Base-by-base conservation (phyloP, 495 filamentous ascomycete genomes). In the Acidomyces sp. region DNA sequence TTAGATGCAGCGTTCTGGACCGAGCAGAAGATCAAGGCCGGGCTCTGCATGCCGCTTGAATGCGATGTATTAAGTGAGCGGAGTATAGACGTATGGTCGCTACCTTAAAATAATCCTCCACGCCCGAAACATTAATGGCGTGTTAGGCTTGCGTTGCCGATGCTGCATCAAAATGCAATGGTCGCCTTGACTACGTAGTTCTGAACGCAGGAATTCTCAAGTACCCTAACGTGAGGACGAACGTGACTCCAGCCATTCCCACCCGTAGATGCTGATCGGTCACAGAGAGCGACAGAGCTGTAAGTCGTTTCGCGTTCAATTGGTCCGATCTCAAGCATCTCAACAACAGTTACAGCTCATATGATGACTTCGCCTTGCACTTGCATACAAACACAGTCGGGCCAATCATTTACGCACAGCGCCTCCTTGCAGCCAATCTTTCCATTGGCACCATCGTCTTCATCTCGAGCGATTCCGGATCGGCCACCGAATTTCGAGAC, bases 351-450 rank as follows among this genome's bases (percentile, higher is more conserved):
- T 26, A 34, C 46, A 69, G 67, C 24, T 65, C 67, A 7, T 74
- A 67, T 50, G 58, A 60, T 32, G 56, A 59, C 19, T 75, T 75
- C 45, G 60, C 67, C 12, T 63, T 64, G 41, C 71, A 74, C 46
- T 57, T 75, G 5, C 56, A 68, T 38, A 73, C 70, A 21, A 75
- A 75, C 48, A 67, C 69, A 33, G 68, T 75, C 41, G 71, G 71
- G 0, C 71, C 71, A 5, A 70, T 75, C 34, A 63, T 72, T 31
- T 66, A 61, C 29, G 71, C 68, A 2, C 70, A 73, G 43, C 64
- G 60, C 39, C 58, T 75, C 0, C 55, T 74, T 2, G 46, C 61
- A 25, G 57, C 63, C 10, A 46, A 55, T 23, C 63, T 65, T 20
- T 58, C 57, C 6, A 65, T 69, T 43, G 60, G 58, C 5, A 64